Evolutionary conservation across 768 basidiomycete species (phyloP).

Genomic region (Leccinum disarticulatum): DNA sequence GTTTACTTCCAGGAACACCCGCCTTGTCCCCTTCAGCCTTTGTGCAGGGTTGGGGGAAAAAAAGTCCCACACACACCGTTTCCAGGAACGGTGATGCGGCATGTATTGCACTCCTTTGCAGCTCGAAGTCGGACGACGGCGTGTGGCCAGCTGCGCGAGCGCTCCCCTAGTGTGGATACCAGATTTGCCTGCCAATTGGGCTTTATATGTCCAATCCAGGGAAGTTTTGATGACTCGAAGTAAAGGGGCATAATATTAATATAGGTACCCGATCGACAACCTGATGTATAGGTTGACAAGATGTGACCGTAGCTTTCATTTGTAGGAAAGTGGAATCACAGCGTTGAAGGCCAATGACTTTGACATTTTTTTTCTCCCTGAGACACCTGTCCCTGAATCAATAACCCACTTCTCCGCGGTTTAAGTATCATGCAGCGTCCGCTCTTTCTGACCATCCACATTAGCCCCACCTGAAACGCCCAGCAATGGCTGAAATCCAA

Average conservation of each 20-base stretch:
- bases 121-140: background rate
- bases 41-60: background rate
- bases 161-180: background rate
- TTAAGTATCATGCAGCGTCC: slow-evolving; percentile 10
- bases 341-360: no score
- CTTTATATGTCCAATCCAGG: no score
- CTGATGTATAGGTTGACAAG: background rate
- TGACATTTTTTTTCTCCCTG: background rate
- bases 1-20: background rate
- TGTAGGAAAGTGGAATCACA: background rate
- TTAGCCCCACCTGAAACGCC: background rate
- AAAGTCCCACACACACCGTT: background rate
- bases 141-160: background rate
- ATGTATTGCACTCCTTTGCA: background rate
- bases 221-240: background rate
- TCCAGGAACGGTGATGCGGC: background rate
- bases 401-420: background rate
- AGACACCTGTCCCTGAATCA: slow-evolving; percentile 3
- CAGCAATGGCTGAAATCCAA: slow-evolving; percentile 5
- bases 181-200: background rate
- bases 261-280: background rate
- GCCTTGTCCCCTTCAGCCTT: background rate
- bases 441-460: background rate
- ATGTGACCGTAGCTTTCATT: background rate
- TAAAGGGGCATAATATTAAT: background rate